A percentile compares a stretch with the other conserved stretches of the same genome.
Evolutionary conservation across 1,284 basidiomycete species (phyloP).

Genomic region (Tylopilus sp.): DNA sequence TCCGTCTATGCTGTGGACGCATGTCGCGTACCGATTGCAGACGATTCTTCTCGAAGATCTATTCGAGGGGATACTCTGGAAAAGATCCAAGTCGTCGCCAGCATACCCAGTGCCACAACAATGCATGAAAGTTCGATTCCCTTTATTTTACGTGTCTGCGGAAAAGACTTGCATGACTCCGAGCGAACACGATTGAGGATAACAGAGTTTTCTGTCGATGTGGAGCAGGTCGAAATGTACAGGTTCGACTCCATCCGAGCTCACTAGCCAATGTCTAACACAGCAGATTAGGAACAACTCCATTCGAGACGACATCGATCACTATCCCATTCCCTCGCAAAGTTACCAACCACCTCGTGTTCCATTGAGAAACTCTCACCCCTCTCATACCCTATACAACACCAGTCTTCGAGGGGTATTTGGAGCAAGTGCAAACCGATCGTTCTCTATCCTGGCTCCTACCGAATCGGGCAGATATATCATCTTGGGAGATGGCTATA

Average conservation of each 20-base stretch:
- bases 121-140: slow-evolving; percentile 46
- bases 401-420: slow-evolving; percentile 41
- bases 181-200: slow-evolving; percentile 53
- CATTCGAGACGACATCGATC: slow-evolving; percentile 38
- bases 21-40: slow-evolving; percentile 8
- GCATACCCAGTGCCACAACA: slow-evolving; percentile 53
- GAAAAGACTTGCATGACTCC: slow-evolving; percentile 43
- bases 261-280: slow-evolving; percentile 9
- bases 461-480: slow-evolving; percentile 43
- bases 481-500: slow-evolving; percentile 43
- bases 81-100: slow-evolving; percentile 58
- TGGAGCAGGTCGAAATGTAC: slow-evolving; percentile 61
- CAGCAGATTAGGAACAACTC: slow-evolving; percentile 37
- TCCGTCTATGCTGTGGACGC: slow-evolving; percentile 29
- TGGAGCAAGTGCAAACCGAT: slow-evolving; percentile 33
- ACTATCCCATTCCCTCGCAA: slow-evolving; percentile 52
- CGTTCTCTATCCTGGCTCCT: slow-evolving; percentile 53
- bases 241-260: slow-evolving; percentile 43
- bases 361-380: slow-evolving; percentile 53
- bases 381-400: slow-evolving; percentile 51
- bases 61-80: slow-evolving; percentile 54
- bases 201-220: slow-evolving; percentile 49
- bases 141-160: slow-evolving; percentile 58
- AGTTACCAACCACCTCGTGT: slow-evolving; percentile 58
- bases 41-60: slow-evolving; percentile 9